A percentile compares a stretch with the other conserved stretches of the same genome.
phyloP scores from a whole-genome alignment of 805 yeast genomes.

The Wickerhamomyces bovis region DNA sequence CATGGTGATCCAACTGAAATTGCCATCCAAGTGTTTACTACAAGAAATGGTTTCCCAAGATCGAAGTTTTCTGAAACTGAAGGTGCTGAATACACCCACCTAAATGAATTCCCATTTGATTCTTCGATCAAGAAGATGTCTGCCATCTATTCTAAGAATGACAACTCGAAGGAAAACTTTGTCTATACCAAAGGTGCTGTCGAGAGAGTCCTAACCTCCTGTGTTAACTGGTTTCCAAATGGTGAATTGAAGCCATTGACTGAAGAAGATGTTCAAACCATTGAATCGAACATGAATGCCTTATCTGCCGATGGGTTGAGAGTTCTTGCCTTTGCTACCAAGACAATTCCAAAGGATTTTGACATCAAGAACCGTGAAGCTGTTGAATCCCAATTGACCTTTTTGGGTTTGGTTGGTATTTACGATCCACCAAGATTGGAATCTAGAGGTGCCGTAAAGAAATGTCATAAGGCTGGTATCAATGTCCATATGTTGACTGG shows the following conservation, averaged over 20 bases:
- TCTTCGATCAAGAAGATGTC: slow-evolving; percentile 71
- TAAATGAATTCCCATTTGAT: slow-evolving; percentile 70
- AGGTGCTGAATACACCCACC: slow-evolving; percentile 26
- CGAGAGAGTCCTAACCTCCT: slow-evolving; percentile 56
- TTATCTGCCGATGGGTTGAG: slow-evolving; percentile 63
- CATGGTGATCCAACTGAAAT: slow-evolving; percentile 89
- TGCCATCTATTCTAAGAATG: slow-evolving; percentile 41
- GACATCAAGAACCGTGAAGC: slow-evolving; percentile 32
- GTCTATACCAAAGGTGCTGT: slow-evolving; percentile 71
- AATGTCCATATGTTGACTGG: slow-evolving; percentile 81
- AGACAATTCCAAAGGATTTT: slow-evolving; percentile 28
- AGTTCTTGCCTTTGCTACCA: slow-evolving; percentile 63
- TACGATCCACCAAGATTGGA: slow-evolving; percentile 77
- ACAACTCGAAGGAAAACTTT: slow-evolving; percentile 23
- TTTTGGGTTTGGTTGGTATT: slow-evolving; percentile 68
- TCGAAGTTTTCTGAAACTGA: slow-evolving; percentile 35
- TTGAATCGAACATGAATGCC: slow-evolving; percentile 52
- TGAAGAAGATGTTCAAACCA: slow-evolving; percentile 31
- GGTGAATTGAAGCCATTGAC: slow-evolving; percentile 32
- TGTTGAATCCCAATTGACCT: slow-evolving; percentile 48
- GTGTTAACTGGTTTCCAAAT: slow-evolving; percentile 44
- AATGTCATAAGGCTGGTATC: slow-evolving; percentile 70
- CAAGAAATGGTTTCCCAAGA: slow-evolving; percentile 50
- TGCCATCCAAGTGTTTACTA: slow-evolving; percentile 74
- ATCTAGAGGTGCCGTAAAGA: slow-evolving; percentile 56